phyloP scores from a whole-genome alignment of 1,284 basidiomycete genomes.

The Mycena citricolor region DNA sequence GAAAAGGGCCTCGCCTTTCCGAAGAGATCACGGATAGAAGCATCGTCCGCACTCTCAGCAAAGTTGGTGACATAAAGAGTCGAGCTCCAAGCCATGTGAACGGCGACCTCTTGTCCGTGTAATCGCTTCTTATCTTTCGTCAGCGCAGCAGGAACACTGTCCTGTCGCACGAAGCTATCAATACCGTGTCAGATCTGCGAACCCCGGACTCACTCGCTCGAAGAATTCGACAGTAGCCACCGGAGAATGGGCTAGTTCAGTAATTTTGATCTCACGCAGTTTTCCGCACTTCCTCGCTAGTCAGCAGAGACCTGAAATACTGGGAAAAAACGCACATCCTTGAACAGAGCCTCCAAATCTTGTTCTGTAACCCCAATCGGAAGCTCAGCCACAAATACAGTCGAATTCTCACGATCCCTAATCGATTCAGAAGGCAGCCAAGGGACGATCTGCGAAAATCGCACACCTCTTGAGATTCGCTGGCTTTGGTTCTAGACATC shows the following conservation, averaged over 20 bases:
- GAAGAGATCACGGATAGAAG: slow-evolving; percentile 75
- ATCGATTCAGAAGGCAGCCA: background rate
- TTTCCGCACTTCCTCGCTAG: slow-evolving; percentile 67
- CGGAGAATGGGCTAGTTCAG: slow-evolving; percentile 50
- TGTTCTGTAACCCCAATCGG: slow-evolving; percentile 57
- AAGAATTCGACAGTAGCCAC: slow-evolving; percentile 84
- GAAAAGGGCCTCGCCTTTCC: slow-evolving; percentile 66
- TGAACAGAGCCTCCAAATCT: slow-evolving; percentile 76
- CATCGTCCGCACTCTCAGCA: slow-evolving; percentile 83
- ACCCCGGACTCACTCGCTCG: slow-evolving; percentile 50
- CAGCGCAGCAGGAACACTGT: slow-evolving; percentile 79
- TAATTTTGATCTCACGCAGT: slow-evolving; percentile 79
- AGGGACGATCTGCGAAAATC: background rate
- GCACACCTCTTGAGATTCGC: slow-evolving; percentile 61
- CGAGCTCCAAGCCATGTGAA: slow-evolving; percentile 90
- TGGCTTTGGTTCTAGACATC: slow-evolving; percentile 42
- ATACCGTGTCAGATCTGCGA: background rate
- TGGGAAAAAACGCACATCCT: slow-evolving; percentile 64
- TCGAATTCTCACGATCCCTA: slow-evolving; percentile 96
- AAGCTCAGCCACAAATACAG: slow-evolving; percentile 83
- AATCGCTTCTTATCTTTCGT: slow-evolving; percentile 93
- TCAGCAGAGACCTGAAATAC: background rate
- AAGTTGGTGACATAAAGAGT: slow-evolving; percentile 98
- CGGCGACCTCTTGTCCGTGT: slow-evolving; percentile 69
- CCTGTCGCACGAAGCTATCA: slow-evolving; percentile 52